phyloP scores from a whole-genome alignment of 2,329 filamentous ascomycete genomes.

The Alternaria hordeiaustralica region DNA sequence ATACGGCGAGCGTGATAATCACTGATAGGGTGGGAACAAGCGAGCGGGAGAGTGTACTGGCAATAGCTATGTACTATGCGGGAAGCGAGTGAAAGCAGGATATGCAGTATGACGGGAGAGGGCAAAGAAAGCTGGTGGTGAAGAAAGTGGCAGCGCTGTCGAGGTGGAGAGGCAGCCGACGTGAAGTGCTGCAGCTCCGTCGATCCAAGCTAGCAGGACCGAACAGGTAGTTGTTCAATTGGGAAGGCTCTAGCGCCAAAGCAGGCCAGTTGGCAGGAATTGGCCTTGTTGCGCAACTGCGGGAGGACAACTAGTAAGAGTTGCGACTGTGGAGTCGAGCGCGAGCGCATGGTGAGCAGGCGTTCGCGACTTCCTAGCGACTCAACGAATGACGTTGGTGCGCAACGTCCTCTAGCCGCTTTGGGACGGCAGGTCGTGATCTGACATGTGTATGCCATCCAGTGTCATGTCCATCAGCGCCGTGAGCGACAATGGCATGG shows the following conservation, averaged over 20 bases:
- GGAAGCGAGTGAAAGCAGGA: conserved; percentile 32
- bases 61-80: conserved; percentile 20
- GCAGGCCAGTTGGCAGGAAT: neutral
- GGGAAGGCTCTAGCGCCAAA: neutral
- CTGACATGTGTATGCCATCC: neutral
- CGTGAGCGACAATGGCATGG: neutral
- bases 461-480: neutral
- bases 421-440: neutral
- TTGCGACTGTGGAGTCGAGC: conserved; percentile 1
- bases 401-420: conserved; percentile 9
- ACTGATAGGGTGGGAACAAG: conserved; percentile 19
- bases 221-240: conserved; percentile 3
- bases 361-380: conserved; percentile 6
- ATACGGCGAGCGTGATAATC: conserved; percentile 27
- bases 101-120: conserved; percentile 13
- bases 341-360: neutral
- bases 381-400: conserved; percentile 21
- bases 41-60: conserved; percentile 25
- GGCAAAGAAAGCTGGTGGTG: conserved; percentile 15
- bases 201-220: conserved; percentile 17
- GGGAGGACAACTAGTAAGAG: neutral
- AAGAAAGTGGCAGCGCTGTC: conserved; percentile 5
- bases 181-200: conserved; percentile 9
- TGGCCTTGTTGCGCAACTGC: conserved; percentile 4
- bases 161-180: conserved; percentile 8